A percentile compares a stretch with the other conserved stretches of the same genome.
Conservation (phyloP, 176 grass and related monocot species). For the Paspalum notatum region DNA sequence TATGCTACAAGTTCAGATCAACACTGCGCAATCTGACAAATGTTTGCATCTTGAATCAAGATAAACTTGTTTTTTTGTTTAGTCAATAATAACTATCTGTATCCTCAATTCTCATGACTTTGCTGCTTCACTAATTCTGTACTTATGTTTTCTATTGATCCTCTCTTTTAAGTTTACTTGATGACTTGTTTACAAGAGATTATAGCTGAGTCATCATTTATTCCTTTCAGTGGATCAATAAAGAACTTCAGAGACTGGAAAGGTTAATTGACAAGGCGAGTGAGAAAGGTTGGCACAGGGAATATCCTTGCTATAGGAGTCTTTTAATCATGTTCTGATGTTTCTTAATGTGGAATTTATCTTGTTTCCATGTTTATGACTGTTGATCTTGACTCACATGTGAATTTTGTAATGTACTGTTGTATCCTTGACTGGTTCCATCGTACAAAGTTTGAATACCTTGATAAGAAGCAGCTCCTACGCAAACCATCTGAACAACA, state of each 20-base stretch:
- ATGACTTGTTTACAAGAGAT: conserved; percentile 11
- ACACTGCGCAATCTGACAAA: neutral
- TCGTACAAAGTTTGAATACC: conserved; percentile 58
- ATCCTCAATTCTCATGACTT: neutral
- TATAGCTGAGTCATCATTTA: conserved; percentile 11
- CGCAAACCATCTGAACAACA: conserved; percentile 59
- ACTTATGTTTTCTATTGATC: conserved; percentile 7
- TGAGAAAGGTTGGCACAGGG: conserved; percentile 79
- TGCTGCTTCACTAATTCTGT: conserved; percentile 3
- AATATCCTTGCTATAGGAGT: conserved; percentile 77
- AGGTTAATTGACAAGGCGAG: conserved; percentile 68
- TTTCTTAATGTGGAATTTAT: neutral
- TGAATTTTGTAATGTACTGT: conserved; percentile 30
- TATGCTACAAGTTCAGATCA: conserved; percentile 16
- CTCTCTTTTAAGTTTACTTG: neutral
- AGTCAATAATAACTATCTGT: neutral
- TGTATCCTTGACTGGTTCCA: conserved; percentile 74
- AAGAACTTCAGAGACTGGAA: conserved; percentile 64
- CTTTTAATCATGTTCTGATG: conserved; percentile 37
- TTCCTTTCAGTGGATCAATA: conserved; percentile 74
- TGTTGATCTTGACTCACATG: neutral
- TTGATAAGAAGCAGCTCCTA: conserved; percentile 66
- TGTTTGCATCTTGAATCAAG: neutral
- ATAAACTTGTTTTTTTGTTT: neutral
- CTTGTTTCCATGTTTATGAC: conserved; percentile 25